These are phyloP conservation scores for Paradendryphiella salina DNA, from an alignment of 2,329 filamentous ascomycete species.

Conservation along the genomic window DNA sequence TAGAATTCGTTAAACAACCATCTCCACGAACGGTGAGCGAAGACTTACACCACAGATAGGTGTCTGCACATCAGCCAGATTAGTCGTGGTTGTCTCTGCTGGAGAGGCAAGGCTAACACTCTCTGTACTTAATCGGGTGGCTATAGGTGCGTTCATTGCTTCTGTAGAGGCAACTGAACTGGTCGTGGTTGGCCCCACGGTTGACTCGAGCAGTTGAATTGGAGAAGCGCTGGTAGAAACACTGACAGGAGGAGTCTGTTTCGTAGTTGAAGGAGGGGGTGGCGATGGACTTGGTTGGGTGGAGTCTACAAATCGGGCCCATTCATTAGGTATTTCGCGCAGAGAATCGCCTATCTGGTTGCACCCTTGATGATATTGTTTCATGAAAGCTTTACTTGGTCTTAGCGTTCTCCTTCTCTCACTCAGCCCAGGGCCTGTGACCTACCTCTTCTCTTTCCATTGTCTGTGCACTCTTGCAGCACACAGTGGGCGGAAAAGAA, in stretches of 20 bases:
- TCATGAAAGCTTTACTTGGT: constrained; percentile 8
- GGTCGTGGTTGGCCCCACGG: background rate
- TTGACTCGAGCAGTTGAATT: background rate
- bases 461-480: constrained; percentile 6
- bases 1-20: background rate
- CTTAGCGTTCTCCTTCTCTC: constrained; percentile 4
- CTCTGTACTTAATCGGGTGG: background rate
- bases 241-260: background rate
- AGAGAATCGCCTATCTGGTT: background rate
- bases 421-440: background rate
- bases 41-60: constrained; percentile 15
- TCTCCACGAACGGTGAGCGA: background rate
- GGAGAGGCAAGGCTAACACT: background rate
- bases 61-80: background rate
- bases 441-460: constrained; percentile 7
- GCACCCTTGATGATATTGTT: constrained; percentile 6
- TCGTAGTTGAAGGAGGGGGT: background rate
- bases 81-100: background rate
- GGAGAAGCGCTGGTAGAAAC: background rate
- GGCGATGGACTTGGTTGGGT: background rate
- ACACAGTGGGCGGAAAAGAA: constrained; percentile 13
- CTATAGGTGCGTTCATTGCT: background rate
- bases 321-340: constrained; percentile 7
- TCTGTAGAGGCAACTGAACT: background rate
- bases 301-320: constrained; percentile 5